phyloP scores from a whole-genome alignment of 176 grass and related monocot species.

The Echinochloa phyllopogon region DNA sequence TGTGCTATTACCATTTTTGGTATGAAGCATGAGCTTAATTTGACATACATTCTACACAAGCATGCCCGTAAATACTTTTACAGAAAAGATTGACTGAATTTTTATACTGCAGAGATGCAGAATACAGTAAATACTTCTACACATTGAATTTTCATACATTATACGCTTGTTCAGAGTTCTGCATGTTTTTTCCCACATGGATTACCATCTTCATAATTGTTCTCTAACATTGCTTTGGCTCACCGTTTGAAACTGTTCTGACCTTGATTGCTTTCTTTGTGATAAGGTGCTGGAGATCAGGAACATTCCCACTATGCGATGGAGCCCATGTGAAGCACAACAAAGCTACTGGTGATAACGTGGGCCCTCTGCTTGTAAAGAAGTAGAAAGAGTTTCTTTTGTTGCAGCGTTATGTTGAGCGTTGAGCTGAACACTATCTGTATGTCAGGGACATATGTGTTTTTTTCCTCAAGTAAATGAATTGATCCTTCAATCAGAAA shows the following conservation, averaged over 20 bases:
- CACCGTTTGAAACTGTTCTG: neutral
- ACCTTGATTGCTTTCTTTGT: conserved; percentile 11
- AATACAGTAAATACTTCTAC: neutral
- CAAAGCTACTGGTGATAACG: conserved; percentile 93
- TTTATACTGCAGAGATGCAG: neutral
- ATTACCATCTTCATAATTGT: neutral
- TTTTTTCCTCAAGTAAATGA: neutral
- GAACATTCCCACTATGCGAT: conserved; percentile 92
- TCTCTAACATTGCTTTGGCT: neutral
- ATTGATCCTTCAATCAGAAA: neutral
- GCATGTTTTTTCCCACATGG: neutral
- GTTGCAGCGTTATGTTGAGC: neutral
- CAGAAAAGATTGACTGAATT: neutral
- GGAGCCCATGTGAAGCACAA: conserved; percentile 96
- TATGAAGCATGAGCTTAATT: neutral
- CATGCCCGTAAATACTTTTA: neutral
- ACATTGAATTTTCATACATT: too few relatives aligned
- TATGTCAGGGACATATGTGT: neutral
- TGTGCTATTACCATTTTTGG: neutral
- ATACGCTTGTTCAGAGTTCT: neutral
- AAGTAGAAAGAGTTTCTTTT: conserved; percentile 54
- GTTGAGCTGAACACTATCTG: conserved; percentile 5
- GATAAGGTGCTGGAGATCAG: conserved; percentile 91
- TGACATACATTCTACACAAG: neutral
- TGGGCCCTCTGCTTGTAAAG: conserved; percentile 87